These are phyloP conservation scores for Hypoxylon sp. DNA, from an alignment of 2,329 filamentous ascomycete genomes.

Conservation along the genomic window DNA sequence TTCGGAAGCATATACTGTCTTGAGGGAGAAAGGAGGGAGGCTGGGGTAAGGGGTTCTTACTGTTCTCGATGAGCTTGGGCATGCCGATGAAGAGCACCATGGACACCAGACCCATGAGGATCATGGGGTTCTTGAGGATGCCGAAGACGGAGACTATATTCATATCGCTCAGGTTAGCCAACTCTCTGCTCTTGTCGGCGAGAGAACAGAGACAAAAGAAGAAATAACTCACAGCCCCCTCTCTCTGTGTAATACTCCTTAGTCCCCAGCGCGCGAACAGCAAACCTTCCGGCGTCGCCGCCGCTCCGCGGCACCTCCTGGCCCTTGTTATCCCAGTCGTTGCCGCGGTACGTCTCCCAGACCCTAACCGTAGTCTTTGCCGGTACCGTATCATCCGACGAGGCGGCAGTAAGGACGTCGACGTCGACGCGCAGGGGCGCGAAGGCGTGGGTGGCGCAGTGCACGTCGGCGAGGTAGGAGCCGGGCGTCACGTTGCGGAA, in stretches of 20 bases:
- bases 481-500: slow-evolving; percentile 76
- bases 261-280: slow-evolving; percentile 65
- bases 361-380: slow-evolving; percentile 67
- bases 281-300: slow-evolving; percentile 53
- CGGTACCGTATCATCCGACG: too few relatives aligned
- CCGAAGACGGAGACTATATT: slow-evolving; percentile 75
- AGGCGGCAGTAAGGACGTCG: too few relatives aligned
- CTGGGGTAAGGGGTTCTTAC: slow-evolving; percentile 63
- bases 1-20: not conserved
- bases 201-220: not conserved
- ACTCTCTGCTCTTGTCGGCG: not conserved
- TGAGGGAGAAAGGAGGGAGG: slow-evolving; percentile 1
- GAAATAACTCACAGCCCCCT: slow-evolving; percentile 70
- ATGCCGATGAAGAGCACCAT: slow-evolving; percentile 88
- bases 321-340: slow-evolving; percentile 89
- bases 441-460: slow-evolving; percentile 78
- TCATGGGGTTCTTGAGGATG: slow-evolving; percentile 95
- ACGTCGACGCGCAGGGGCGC: slow-evolving; percentile 83
- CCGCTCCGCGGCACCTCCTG: slow-evolving; percentile 60
- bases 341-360: slow-evolving; percentile 88
- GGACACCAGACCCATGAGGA: slow-evolving; percentile 85
- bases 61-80: slow-evolving; percentile 95
- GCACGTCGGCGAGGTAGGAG: slow-evolving; percentile 83
- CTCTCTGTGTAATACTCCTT: slow-evolving; percentile 83
- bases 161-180: slow-evolving; percentile 1